phyloP scores from a whole-genome alignment of 208 protist genomes.

The Crithidia acanthocephali region DNA sequence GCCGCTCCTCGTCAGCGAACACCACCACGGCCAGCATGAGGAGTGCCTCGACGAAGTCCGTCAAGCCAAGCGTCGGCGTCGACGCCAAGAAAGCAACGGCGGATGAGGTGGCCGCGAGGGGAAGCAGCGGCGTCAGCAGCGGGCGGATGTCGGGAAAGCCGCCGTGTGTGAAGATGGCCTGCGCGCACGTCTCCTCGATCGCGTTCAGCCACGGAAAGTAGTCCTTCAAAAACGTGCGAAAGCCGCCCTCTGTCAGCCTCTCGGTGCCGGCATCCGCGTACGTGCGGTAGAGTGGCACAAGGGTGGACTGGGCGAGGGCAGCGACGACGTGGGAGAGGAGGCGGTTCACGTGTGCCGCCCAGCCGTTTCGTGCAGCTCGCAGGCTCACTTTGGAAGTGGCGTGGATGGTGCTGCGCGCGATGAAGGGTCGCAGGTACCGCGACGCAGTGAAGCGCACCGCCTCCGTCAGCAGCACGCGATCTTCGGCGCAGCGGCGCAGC shows the following conservation, averaged over 20 bases:
- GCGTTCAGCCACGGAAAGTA: slow-evolving; percentile 54
- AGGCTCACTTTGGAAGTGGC: slow-evolving; percentile 56
- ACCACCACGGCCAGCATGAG: slow-evolving; percentile 84
- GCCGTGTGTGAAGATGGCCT: slow-evolving; percentile 65
- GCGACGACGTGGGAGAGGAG: slow-evolving; percentile 76
- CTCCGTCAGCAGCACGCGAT: slow-evolving; percentile 59
- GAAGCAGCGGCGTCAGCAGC: slow-evolving; percentile 25
- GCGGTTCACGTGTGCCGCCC: slow-evolving; percentile 65
- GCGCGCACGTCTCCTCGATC: slow-evolving; percentile 53
- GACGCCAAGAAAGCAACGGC: slow-evolving; percentile 6
- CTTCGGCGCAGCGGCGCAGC: slow-evolving; percentile 74
- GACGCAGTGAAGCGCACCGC: slow-evolving; percentile 69
- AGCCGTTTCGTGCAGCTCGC: slow-evolving; percentile 56
- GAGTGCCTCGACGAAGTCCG: slow-evolving; percentile 81
- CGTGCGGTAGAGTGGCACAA: slow-evolving; percentile 71
- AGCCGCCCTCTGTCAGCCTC: slow-evolving; percentile 56
- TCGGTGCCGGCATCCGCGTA: slow-evolving; percentile 46
- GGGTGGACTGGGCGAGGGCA: slow-evolving; percentile 36
- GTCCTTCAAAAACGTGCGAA: slow-evolving; percentile 55
- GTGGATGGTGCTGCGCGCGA: slow-evolving; percentile 56
- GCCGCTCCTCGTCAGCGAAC: slow-evolving; percentile 65
- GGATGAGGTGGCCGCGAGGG: not conserved
- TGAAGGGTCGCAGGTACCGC: slow-evolving; percentile 66
- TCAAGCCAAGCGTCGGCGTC: slow-evolving; percentile 44
- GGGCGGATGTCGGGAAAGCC: slow-evolving; percentile 60